Base-by-base conservation (phyloP, 306 rosid genomes). In the Alnus glutinosa region DNA sequence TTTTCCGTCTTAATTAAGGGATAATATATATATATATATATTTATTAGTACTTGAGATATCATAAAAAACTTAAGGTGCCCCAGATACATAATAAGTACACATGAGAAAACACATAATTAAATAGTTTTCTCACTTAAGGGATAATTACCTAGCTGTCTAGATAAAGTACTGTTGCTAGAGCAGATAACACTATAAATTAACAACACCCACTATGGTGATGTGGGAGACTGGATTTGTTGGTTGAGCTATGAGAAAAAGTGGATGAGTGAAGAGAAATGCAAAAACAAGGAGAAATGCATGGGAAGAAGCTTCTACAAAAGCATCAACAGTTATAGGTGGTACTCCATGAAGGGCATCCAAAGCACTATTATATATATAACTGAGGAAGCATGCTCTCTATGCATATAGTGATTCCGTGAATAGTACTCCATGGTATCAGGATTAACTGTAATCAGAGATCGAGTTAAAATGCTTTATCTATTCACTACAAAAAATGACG, bases 401-500 rank as follows among this genome's bases (percentile, higher is more conserved):
- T 42, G 84, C 81, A 81, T 81, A 79, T 79, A 79, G 66, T 76
- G 88, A 84, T 86, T 90, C 94, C 94, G 94, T 92, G 97, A 92
- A 79, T 85, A 62, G 80, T 79, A 23, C 28, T 23, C 0, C 0
- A 23, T 71, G 81, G 88, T 77, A 23, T 23, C 28, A 23, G 28
- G 84, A 83, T 76, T 83, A 82, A 85, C 87, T 70, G 88, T 84
- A 81, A 81, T 78, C 76, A 69, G 76, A 84, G 87, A n/a, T n/a
- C n/a, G n/a, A 75, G 81, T 48, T 79, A 59, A 80, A 78, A 78
- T 78, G 78, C 70, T 85, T 86, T 66, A 71, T 84, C 74, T 75
- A 72, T 85, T 86, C 89, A 80, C 85, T 88, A 89, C 80, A 88
- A 84, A 91, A 94, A 91, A 88, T 88, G 85, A 82, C 97, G 88